Percentiles rank a stretch among this genome's conserved stretches.
Evolutionary conservation across 192 early-diverging fungal genomes (phyloP).

Genomic region (Chytriomyces confervae): DNA sequence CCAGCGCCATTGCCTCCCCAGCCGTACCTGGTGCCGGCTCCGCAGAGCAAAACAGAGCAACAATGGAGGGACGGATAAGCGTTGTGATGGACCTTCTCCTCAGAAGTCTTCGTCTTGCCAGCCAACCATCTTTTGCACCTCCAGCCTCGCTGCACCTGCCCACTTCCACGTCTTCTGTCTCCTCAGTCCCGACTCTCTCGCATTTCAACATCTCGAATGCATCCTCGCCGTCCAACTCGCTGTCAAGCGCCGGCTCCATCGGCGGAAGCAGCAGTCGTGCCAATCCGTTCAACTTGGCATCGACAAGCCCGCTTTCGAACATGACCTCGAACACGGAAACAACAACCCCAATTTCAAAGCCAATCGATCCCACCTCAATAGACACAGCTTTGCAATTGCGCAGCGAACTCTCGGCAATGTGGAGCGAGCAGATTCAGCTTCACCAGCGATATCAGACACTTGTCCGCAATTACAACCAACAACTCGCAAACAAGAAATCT

Average conservation of each 20-base stretch:
- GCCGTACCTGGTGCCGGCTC: neutral
- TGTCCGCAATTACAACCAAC: neutral
- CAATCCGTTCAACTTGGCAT: neutral
- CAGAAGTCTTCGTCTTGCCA: constrained; percentile 10
- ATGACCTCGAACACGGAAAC: neutral
- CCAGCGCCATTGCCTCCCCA: neutral
- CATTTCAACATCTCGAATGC: neutral
- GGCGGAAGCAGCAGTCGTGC: neutral
- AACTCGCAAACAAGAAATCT: neutral
- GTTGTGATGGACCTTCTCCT: constrained; percentile 13
- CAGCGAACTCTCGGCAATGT: neutral
- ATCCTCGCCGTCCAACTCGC: neutral
- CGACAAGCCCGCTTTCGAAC: neutral
- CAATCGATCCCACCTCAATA: neutral
- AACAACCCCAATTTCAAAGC: neutral
- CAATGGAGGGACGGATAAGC: constrained; percentile 18
- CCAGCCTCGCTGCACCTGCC: neutral
- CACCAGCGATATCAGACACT: neutral
- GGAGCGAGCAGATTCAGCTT: neutral
- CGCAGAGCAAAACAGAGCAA: neutral
- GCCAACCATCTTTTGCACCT: neutral
- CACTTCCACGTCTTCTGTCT: neutral
- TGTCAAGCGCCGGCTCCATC: neutral
- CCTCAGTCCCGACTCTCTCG: neutral
- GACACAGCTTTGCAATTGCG: neutral